phyloP scores from a whole-genome alignment of 371 early-diverging fungal genomes.

The Chytridiales sp. region DNA sequence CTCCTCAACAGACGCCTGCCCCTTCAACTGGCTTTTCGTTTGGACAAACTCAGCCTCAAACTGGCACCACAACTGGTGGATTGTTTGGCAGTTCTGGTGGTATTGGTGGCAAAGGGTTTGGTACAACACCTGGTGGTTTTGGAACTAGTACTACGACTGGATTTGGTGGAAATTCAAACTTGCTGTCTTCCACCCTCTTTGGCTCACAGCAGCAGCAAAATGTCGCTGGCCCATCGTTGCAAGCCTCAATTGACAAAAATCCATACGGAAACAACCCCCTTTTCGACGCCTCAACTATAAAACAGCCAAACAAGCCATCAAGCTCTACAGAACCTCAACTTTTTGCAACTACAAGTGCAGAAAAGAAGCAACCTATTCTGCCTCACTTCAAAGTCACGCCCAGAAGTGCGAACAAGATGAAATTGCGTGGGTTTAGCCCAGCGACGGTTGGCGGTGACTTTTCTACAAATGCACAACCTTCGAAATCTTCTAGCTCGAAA shows the following conservation, averaged over 20 bases:
- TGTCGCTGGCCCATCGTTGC: constrained; percentile 39
- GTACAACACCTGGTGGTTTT: constrained; percentile 28
- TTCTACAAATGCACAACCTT: background rate
- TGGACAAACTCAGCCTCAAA: constrained; percentile 8
- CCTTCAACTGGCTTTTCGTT: background rate
- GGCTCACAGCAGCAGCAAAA: constrained; percentile 31
- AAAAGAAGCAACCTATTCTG: constrained; percentile 54
- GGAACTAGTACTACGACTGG: constrained; percentile 26
- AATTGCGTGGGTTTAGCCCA: constrained; percentile 63
- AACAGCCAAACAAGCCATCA: constrained; percentile 10
- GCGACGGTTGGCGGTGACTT: constrained; percentile 21
- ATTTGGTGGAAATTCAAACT: constrained; percentile 23
- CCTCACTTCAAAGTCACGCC: constrained; percentile 67
- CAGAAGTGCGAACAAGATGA: constrained; percentile 65
- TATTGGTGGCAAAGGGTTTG: constrained; percentile 31
- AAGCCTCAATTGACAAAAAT: constrained; percentile 74
- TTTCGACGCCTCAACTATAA: constrained; percentile 55
- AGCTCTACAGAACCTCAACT: constrained; percentile 22
- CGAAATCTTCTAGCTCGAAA: background rate
- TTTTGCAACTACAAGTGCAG: constrained; percentile 37
- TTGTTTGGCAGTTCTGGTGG: constrained; percentile 22
- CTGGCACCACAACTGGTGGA: background rate
- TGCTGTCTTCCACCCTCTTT: background rate
- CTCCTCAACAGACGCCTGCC: constrained; percentile 18
- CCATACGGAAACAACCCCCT: constrained; percentile 85